phyloP scores from a whole-genome alignment of 306 rosid genomes.

The Oxytropis ochrocephala region DNA sequence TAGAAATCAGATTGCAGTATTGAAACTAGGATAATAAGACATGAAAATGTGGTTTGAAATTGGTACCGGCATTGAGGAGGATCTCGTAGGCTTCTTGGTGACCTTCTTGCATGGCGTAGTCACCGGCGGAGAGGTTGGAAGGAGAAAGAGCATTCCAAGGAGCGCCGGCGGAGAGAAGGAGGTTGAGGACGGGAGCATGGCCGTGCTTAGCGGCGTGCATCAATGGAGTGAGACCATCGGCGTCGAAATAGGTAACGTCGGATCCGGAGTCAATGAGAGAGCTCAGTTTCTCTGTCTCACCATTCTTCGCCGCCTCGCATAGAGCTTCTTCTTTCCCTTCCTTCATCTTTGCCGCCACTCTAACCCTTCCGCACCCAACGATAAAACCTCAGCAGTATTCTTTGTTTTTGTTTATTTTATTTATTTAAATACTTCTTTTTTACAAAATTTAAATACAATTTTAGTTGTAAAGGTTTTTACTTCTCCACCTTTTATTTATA shows the following conservation, averaged over 20 bases:
- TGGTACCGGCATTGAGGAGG: slow-evolving; percentile 69
- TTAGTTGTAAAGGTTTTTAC: too few species aligned
- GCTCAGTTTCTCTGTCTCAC: slow-evolving; percentile 46
- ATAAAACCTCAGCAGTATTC: neutral
- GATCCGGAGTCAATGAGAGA: slow-evolving; percentile 53
- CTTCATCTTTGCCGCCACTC: slow-evolving; percentile 32
- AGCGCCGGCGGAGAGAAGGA: slow-evolving; percentile 70
- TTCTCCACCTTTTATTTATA: too few species aligned
- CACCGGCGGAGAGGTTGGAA: slow-evolving; percentile 68
- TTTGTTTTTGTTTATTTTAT: too few species aligned
- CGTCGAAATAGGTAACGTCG: slow-evolving; percentile 56
- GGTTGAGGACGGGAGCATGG: slow-evolving; percentile 45
- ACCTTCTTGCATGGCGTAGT: slow-evolving; percentile 62
- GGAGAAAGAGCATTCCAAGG: slow-evolving; percentile 97
- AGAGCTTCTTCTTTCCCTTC: slow-evolving; percentile 32
- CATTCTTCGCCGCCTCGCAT: slow-evolving; percentile 63
- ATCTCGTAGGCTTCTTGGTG: slow-evolving; percentile 56
- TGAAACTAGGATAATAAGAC: neutral
- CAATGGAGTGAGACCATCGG: slow-evolving; percentile 67
- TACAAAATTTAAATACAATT: too few species aligned
- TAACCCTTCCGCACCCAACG: slow-evolving; percentile 10
- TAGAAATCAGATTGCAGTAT: neutral
- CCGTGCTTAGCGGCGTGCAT: slow-evolving; percentile 88
- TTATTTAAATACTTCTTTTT: too few species aligned
- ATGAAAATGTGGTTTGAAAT: neutral